Evolutionary conservation across 2,329 filamentous ascomycete genomes (phyloP), one percentile per base, ranked within the genome.

Genomic region (Botrytis galanthina): DNA sequence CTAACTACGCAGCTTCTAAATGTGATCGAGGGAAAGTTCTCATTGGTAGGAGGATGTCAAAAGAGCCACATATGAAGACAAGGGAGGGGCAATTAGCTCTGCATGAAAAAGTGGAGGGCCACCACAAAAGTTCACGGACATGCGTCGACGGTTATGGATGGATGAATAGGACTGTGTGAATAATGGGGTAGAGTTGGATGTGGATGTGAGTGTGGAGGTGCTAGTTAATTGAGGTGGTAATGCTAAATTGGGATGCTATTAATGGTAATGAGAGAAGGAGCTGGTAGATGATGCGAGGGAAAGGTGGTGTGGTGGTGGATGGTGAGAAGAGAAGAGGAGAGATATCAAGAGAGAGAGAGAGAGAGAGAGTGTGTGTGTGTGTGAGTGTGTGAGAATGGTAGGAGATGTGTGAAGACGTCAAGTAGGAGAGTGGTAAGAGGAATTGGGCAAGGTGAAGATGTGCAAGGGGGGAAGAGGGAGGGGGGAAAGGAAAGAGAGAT

Each of bases 71-170:
- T 54, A 29, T 54, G 46, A 54, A 57, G 64, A 57, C 66, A 57
- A 57, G 48, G 66, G 48, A 51, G 64, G 61, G 22, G 26, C 37
- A 16, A n/a, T 26, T 54, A 57, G 64, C 26, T 68, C 48, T 54
- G 46, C 46, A 20, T 54, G 14, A 57, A 57, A 57, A 66, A 67
- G 46, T 67, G 64, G 64, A 67, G 32, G 46, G 46, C 32, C 46
- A 39, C 46, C 32, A 67, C 46, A 67, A 54, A 54, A 54, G 35
- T 42, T 68, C 32, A 54, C 35, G 46, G 64, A 39, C 63, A 68
- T 68, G 64, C 64, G 46, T 67, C 39, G 29, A 67, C 48, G 46
- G 63, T 20, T 48, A 32, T 29, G 64, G 64, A 57, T 57, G 46
- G 64, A 60, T n/a, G 51, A 60, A 60, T 35, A 42, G 32, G 63